A percentile compares a stretch with the other conserved stretches of the same genome.
Evolutionary conservation across 345 rosid genomes (phyloP).

Genomic region (Heritiera littoralis): DNA sequence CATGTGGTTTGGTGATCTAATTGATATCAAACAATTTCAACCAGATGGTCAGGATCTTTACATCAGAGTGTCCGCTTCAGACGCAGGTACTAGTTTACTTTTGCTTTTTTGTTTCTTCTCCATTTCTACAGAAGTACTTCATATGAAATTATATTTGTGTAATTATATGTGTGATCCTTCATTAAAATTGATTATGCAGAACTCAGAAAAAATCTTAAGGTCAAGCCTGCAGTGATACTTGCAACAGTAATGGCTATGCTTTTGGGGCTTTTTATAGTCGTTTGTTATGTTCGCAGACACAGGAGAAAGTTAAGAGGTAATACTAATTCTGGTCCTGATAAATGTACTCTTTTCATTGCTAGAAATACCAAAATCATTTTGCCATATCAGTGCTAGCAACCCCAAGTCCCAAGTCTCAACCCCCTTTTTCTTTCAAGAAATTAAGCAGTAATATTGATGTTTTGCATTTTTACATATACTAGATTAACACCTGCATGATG

Average conservation of each 20-base stretch:
- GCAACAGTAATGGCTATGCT: not conserved
- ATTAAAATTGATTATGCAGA: not conserved
- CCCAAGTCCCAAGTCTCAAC: too few relatives aligned
- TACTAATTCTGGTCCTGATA: not conserved
- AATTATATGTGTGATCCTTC: not conserved
- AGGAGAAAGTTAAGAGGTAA: not conserved
- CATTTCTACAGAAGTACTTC: not conserved
- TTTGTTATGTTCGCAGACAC: not conserved
- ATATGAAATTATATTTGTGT: not conserved
- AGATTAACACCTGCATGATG: too few relatives aligned
- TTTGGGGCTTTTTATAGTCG: not conserved
- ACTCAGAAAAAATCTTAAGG: not conserved
- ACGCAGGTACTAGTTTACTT: not conserved
- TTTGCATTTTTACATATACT: too few relatives aligned
- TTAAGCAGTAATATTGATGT: too few relatives aligned
- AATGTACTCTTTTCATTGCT: not conserved
- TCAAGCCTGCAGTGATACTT: not conserved
- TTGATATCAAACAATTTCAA: not conserved
- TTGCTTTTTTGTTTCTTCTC: not conserved
- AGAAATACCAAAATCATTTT: not conserved
- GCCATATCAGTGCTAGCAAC: not conserved
- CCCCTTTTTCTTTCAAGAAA: too few relatives aligned
- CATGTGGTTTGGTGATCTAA: slow-evolving; percentile 23
- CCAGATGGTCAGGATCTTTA: not conserved
- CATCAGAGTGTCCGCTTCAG: slow-evolving; percentile 18